Evolutionary conservation across 1,139 yeast genomes (phyloP), one percentile per base, ranked within the genome.

Genomic region (Magnusiomyces suaveolens): DNA sequence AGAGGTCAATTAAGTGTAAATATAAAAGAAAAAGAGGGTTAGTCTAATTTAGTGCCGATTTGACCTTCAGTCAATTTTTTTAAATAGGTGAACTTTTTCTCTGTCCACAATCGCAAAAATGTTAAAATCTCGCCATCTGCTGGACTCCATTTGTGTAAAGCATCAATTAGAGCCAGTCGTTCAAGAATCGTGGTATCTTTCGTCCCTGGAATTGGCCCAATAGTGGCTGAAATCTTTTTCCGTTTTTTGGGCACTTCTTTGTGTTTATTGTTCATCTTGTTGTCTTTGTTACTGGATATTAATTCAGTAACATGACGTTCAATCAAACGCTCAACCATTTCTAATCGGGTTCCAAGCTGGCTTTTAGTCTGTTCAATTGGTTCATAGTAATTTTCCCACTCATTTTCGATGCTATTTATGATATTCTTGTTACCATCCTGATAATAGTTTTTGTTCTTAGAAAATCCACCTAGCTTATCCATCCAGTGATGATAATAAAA

Each of bases 51-150:
- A n/a, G n/a, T n/a, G n/a, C n/a, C n/a, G n/a, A n/a, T n/a, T n/a
- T n/a, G n/a, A n/a, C n/a, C n/a, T n/a, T n/a, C n/a, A 2, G 3
- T 14, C 10, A 33, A 6, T 12, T 26, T 2, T 21, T 46, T n/a
- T n/a, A 38, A 18, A 12, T 36, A 26, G 16, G 38, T 48, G 32
- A 38, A 20, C 38, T 24, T 48, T 24, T 24, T 47, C 12, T 14
- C 12, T 6, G 44, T 47, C 57, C 55, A 55, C 38, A 38, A 39
- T 20, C 49, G 46, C 33, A 55, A 36, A 33, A 53, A 51, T 29
- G 48, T 51, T 53, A 54, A 53, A 25, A 44, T 43, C 39, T 55
- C 58, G 21, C 39, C 48, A 41, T 55, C 58, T 3, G 54, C 54
- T 21, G 49, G 39, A 20, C 49, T 38, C 52, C 54, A 51, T 25